These are phyloP conservation scores for Eutrema japonicum DNA, from an alignment of 345 rosid genomes.

Conservation along the genomic window DNA sequence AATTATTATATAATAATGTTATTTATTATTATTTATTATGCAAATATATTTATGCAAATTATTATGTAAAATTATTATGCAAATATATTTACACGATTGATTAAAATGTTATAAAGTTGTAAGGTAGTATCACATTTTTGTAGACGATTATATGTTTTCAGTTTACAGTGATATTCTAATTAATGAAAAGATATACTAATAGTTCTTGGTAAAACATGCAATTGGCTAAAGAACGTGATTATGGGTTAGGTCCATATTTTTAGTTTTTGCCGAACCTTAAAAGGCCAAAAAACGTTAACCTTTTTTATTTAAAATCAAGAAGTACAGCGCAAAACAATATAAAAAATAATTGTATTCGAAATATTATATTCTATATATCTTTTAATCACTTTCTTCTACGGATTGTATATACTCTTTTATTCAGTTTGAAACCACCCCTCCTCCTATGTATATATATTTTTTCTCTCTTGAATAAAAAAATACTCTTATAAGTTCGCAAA, in stretches of 20 bases:
- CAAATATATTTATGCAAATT: too few species aligned
- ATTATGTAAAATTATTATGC: too few species aligned
- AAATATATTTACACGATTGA: background rate
- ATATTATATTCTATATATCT: background rate
- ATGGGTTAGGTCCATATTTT: slow-evolving; percentile 39
- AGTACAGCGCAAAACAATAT: background rate
- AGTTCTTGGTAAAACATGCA: slow-evolving; percentile 16
- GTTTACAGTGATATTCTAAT: background rate
- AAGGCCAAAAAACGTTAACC: background rate
- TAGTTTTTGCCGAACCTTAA: slow-evolving; percentile 33
- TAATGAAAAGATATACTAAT: background rate
- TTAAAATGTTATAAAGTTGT: background rate
- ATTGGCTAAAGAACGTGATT: slow-evolving; percentile 36
- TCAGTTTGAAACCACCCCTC: background rate
- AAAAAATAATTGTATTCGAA: background rate
- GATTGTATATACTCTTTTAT: too few species aligned
- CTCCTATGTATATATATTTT: too few species aligned
- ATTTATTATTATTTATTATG: too few species aligned
- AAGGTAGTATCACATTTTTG: background rate
- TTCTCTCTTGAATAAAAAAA: too few species aligned
- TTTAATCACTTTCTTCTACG: too few species aligned
- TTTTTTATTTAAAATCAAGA: background rate
- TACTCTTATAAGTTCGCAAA: too few species aligned
- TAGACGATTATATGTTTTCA: background rate
- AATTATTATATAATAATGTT: too few species aligned